Conservation (phyloP, 331 rosid genomes). For the Malus hybrid region DNA sequence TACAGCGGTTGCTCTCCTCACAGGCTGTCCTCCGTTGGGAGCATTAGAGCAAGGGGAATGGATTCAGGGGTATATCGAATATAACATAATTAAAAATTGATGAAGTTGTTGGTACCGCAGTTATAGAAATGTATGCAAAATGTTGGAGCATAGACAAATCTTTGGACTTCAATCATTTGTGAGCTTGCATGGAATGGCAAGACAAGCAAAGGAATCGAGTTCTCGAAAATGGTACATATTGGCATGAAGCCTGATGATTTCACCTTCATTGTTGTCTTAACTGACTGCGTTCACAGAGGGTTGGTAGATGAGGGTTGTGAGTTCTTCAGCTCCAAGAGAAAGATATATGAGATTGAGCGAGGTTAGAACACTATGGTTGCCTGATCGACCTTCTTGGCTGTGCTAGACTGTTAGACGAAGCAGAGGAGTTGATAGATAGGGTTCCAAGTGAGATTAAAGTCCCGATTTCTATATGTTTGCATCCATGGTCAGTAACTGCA, state of each 20-base stretch:
- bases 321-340: conserved; percentile 50
- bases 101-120: conserved; percentile 55
- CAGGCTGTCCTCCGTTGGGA: conserved; percentile 73
- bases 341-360: conserved; percentile 40
- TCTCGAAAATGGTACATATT: conserved; percentile 43
- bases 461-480: conserved; percentile 30
- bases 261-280: conserved; percentile 55
- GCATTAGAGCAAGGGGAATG: conserved; percentile 69
- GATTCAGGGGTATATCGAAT: conserved; percentile 52
- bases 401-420: conserved; percentile 65
- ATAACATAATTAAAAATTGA: conserved; percentile 44
- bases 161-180: conserved; percentile 67
- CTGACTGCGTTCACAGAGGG: conserved; percentile 63
- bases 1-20: conserved; percentile 55
- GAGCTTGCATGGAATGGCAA: conserved; percentile 72
- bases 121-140: conserved; percentile 78
- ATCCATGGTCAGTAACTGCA: too few relatives aligned
- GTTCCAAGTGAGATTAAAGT: conserved; percentile 37
- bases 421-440: conserved; percentile 51
- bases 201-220: conserved; percentile 51
- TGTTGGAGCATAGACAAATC: conserved; percentile 58
- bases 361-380: conserved; percentile 66
- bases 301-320: conserved; percentile 62
- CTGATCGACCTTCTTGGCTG: conserved; percentile 74
- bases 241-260: conserved; percentile 63